Evolutionary conservation across 2,329 filamentous ascomycete genomes (phyloP).

Genomic region (Monosporascus sp.): DNA sequence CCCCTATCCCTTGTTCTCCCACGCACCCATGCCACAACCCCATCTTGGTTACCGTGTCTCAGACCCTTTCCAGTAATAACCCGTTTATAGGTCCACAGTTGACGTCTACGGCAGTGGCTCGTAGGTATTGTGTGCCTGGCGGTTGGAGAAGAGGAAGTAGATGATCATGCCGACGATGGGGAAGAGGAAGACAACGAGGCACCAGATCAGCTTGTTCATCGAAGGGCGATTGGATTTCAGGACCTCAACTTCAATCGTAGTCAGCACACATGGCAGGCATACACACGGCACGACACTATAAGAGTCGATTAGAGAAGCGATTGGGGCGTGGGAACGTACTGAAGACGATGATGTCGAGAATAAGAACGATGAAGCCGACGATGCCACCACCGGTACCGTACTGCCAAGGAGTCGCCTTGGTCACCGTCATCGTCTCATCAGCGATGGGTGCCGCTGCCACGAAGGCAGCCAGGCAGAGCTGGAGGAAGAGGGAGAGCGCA

Average conservation of each 20-base stretch:
- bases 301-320: not conserved
- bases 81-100: not conserved
- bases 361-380: slow-evolving; percentile 54
- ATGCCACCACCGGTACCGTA: slow-evolving; percentile 59
- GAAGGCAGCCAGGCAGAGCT: slow-evolving; percentile 47
- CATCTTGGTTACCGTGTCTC: not conserved
- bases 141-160: slow-evolving; percentile 62
- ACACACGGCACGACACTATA: not conserved
- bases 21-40: not conserved
- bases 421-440: slow-evolving; percentile 32
- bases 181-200: slow-evolving; percentile 59
- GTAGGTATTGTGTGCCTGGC: slow-evolving; percentile 51
- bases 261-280: slow-evolving; percentile 6
- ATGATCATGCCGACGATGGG: slow-evolving; percentile 56
- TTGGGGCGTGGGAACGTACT: slow-evolving; percentile 39
- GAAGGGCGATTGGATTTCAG: slow-evolving; percentile 58
- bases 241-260: slow-evolving; percentile 49
- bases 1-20: too few relatives aligned
- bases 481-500: slow-evolving; percentile 41
- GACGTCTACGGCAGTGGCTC: slow-evolving; percentile 39
- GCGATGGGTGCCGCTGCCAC: slow-evolving; percentile 44
- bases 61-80: too few relatives aligned
- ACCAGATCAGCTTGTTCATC: slow-evolving; percentile 57
- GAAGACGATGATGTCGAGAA: slow-evolving; percentile 59
- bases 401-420: slow-evolving; percentile 43